Evolutionary conservation across 495 filamentous ascomycete genomes (phyloP).

Genomic region (Chaetomium cochliodes): DNA sequence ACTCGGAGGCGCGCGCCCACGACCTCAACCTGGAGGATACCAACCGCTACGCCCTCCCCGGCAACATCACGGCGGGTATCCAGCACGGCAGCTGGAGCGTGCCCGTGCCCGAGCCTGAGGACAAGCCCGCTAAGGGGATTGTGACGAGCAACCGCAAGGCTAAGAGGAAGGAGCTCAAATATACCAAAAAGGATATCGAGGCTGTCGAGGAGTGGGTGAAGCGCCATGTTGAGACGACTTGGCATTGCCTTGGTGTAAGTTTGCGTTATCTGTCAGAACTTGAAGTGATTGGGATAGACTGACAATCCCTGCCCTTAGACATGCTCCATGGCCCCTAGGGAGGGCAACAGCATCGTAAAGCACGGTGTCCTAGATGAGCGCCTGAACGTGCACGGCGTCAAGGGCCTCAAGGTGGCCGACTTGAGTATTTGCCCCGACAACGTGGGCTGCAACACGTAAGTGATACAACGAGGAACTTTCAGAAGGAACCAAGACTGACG

Average conservation of each 20-base stretch:
- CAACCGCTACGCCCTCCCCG: constrained; percentile 69
- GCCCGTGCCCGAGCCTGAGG: constrained; percentile 43
- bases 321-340: constrained; percentile 76
- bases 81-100: constrained; percentile 53
- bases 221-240: constrained; percentile 75
- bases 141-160: constrained; percentile 54
- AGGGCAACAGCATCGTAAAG: constrained; percentile 77
- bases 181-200: constrained; percentile 63
- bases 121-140: constrained; percentile 43
- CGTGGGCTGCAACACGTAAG: constrained; percentile 74
- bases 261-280: background rate
- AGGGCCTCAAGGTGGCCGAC: constrained; percentile 79
- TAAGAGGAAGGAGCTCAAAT: constrained; percentile 62
- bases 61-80: constrained; percentile 71
- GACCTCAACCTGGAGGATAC: constrained; percentile 75
- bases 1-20: constrained; percentile 63
- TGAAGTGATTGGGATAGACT: background rate
- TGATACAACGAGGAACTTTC: background rate
- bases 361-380: constrained; percentile 78
- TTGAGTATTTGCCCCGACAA: constrained; percentile 80
- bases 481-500: constrained; percentile 9
- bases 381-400: constrained; percentile 76
- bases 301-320: constrained; percentile 48
- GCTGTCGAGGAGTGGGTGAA: constrained; percentile 76
- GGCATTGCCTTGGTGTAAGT: constrained; percentile 62